Evolutionary conservation across 2,329 filamentous ascomycete genomes (phyloP).

Genomic region (Bimuria novae-zelandiae): DNA sequence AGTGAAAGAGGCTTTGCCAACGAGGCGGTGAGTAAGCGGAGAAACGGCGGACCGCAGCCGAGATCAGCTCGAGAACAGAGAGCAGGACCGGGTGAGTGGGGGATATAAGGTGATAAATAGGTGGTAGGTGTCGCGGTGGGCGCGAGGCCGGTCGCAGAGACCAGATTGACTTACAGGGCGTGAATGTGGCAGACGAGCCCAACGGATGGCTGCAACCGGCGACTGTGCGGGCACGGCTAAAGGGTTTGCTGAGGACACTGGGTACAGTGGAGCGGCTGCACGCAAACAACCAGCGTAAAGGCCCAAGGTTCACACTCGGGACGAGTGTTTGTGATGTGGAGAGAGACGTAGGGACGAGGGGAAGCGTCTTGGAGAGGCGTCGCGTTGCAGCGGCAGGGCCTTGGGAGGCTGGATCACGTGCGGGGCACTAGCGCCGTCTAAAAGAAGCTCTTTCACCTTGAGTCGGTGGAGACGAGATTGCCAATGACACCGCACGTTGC

Average conservation of each 20-base stretch:
- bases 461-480: constrained; percentile 4
- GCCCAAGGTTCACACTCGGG: constrained; percentile 32
- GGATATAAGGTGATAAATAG: constrained; percentile 17
- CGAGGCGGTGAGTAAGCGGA: constrained; percentile 50
- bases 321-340: constrained; percentile 25
- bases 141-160: constrained; percentile 34
- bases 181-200: constrained; percentile 41
- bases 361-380: constrained; percentile 18
- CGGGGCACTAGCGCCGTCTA: constrained; percentile 1
- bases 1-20: constrained; percentile 47
- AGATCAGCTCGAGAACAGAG: constrained; percentile 25
- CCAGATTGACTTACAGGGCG: constrained; percentile 48
- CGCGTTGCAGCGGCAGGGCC: constrained; percentile 16
- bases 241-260: constrained; percentile 21
- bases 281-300: constrained; percentile 33
- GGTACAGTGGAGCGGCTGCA: constrained; percentile 35
- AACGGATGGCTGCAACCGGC: constrained; percentile 38
- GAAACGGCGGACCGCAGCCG: constrained; percentile 25
- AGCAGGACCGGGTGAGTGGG: constrained; percentile 20
- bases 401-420: constrained; percentile 20
- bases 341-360: constrained; percentile 24
- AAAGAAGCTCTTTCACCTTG: constrained; percentile 12
- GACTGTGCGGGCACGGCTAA: constrained; percentile 16
- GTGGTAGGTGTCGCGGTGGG: constrained; percentile 17
- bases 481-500: background rate